Percentiles rank a stretch among this genome's conserved stretches.
phyloP scores from a whole-genome alignment of 495 filamentous ascomycete species.

The Penicillium robsamsonii region DNA sequence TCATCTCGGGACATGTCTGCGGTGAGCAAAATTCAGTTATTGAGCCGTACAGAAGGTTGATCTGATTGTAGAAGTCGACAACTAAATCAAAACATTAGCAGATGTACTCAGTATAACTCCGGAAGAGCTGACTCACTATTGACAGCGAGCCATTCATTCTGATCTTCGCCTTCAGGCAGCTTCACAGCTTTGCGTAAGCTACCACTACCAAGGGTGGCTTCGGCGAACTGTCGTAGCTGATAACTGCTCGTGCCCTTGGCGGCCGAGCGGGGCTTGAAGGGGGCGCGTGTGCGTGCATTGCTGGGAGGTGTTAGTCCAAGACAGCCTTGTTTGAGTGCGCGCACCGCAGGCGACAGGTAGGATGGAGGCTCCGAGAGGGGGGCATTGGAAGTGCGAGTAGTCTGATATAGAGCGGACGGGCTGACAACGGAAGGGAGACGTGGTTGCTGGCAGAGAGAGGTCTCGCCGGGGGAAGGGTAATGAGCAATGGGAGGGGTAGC shows the following conservation, averaged over 20 bases:
- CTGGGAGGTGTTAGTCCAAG: conserved; percentile 57
- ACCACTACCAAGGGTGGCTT: conserved; percentile 92
- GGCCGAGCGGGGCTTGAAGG: conserved; percentile 85
- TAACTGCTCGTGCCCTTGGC: conserved; percentile 91
- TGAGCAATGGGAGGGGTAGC: conserved; percentile 32
- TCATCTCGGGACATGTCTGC: conserved; percentile 97
- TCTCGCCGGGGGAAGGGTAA: conserved; percentile 33
- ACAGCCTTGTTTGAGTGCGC: conserved; percentile 37
- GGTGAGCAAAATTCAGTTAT: conserved; percentile 99
- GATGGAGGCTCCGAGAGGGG: conserved; percentile 39
- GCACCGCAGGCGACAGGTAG: conserved; percentile 43
- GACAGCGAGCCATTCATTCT: conserved; percentile 96
- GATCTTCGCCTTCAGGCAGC: conserved; percentile 92
- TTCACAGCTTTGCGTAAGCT: conserved; percentile 95
- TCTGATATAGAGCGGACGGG: conserved; percentile 31
- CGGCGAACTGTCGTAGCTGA: conserved; percentile 95
- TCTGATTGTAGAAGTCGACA: conserved; percentile 99
- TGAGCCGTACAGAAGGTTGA: conserved; percentile 96
- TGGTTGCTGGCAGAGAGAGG: conserved; percentile 21
- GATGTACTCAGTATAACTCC: not conserved
- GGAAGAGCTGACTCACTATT: conserved; percentile 61
- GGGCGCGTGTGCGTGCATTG: conserved; percentile 82
- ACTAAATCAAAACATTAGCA: conserved; percentile 52
- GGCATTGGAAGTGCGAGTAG: conserved; percentile 33
- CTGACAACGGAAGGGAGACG: conserved; percentile 18